These are phyloP conservation scores for Drechslerella coelobrocha DNA, from an alignment of 2,329 filamentous ascomycete species.

Conservation along the genomic window DNA sequence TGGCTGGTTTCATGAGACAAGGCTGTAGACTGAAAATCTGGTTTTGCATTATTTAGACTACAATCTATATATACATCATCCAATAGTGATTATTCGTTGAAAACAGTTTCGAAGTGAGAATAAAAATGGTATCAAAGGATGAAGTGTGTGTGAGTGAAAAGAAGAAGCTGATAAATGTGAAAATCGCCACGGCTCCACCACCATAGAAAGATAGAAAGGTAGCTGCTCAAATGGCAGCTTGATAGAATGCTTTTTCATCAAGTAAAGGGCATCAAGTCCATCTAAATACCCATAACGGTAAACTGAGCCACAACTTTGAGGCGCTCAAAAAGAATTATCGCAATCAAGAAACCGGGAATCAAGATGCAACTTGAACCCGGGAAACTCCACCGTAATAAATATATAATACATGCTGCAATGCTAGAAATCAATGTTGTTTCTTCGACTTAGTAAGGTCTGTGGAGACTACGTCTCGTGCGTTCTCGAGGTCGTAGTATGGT, in stretches of 20 bases:
- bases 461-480: conserved; percentile 63
- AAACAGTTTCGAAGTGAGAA: conserved; percentile 10
- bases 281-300: background rate
- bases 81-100: conserved; percentile 10
- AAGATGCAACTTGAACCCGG: background rate
- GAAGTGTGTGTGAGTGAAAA: background rate
- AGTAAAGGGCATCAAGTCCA: background rate
- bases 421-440: conserved; percentile 66
- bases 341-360: background rate
- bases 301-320: background rate
- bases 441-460: conserved; percentile 69
- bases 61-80: conserved; percentile 49
- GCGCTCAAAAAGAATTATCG: background rate
- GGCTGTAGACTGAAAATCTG: background rate
- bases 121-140: conserved; percentile 32
- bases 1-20: conserved; percentile 1
- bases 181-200: background rate
- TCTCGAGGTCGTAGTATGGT: conserved; percentile 55
- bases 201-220: conserved; percentile 5
- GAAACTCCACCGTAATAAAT: background rate
- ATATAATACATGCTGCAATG: conserved; percentile 21
- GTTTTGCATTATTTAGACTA: conserved; percentile 42
- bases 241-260: background rate
- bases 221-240: background rate
- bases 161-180: background rate